These are phyloP conservation scores for Cyphellophora europaea DNA, from an alignment of 2,329 filamentous ascomycete genomes.

Conservation along the genomic window DNA sequence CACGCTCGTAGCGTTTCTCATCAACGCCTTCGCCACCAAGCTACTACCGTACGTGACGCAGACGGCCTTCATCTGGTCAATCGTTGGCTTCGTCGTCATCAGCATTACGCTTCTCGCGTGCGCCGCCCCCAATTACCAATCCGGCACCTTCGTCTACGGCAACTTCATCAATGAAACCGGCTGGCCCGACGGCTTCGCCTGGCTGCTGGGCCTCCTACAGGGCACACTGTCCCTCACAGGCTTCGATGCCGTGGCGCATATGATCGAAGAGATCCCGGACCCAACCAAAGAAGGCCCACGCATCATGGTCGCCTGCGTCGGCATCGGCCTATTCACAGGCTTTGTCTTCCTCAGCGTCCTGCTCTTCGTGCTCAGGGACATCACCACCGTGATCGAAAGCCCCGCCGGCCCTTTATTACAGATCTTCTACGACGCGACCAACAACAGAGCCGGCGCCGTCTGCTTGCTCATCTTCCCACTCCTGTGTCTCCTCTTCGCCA, in stretches of 20 bases:
- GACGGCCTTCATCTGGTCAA: constrained; percentile 27
- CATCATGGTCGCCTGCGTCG: constrained; percentile 35
- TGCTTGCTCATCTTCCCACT: constrained; percentile 32
- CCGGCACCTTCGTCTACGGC: constrained; percentile 24
- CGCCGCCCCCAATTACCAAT: constrained; percentile 22
- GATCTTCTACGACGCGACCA: constrained; percentile 29
- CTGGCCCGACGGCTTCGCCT: constrained; percentile 27
- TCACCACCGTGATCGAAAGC: constrained; percentile 27
- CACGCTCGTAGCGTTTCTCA: constrained; percentile 31
- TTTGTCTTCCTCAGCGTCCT: constrained; percentile 36
- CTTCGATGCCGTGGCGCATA: constrained; percentile 23
- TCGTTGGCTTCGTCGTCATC: constrained; percentile 27
- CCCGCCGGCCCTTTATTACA: constrained; percentile 37
- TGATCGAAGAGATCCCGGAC: constrained; percentile 41
- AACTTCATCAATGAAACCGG: constrained; percentile 28
- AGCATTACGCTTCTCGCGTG: constrained; percentile 23
- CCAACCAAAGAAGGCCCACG: constrained; percentile 34
- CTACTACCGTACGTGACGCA: constrained; percentile 30
- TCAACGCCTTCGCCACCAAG: constrained; percentile 29
- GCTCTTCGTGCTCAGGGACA: constrained; percentile 27
- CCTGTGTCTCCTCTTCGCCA: constrained; percentile 28
- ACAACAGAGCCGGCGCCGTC: constrained; percentile 19
- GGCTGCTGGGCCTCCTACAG: constrained; percentile 29
- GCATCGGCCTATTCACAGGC: constrained; percentile 34
- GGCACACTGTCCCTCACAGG: constrained; percentile 20